Base-by-base conservation (phyloP, 2,329 filamentous ascomycete species). In the Aureobasidium sp. region DNA sequence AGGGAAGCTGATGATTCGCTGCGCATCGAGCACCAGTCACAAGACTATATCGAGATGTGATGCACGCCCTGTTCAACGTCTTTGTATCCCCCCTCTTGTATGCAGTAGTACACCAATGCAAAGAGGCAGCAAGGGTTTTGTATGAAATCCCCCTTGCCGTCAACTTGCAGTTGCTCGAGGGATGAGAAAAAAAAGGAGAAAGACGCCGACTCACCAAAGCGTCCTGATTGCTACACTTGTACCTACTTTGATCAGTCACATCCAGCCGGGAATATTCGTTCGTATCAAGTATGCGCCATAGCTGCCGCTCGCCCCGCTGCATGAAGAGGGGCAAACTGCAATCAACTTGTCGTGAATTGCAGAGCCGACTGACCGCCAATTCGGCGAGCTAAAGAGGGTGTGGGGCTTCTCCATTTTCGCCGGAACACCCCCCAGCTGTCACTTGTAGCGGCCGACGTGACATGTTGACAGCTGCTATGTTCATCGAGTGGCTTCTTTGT, bases 341-440 rank as follows among this genome's bases (percentile, higher is more conserved):
- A 55, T 43, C 38, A 55, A 42, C 38, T 55, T 29, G 40, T 55
- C 19, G 51, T 43, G 33, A 21, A 25, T 42, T 17, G 27, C 23
- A 31, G 51, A 53, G 35, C 49, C 49, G 49, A 53, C 49, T 43
- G 50, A 55, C 51, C 51, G 51, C 51, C 40, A 55, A 25, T 55
- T 55, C 33, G 33, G 33, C 51, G 11, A 27, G 17, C n/a, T 15
- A 6, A 11, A 29, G 35, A 38, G 49, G 33, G 49, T 53, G 49
- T 53, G 49, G 51, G 51, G 51, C 37, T 31, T 31, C 38, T 33
- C 35, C 50, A 7, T 25, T 10, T 25, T 35, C 37, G 50, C 25
- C 33, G 25, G 11, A 53, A 27, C n/a, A 21, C 27, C 37, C 17
- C 38, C 51, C 51, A 27, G 25, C 23, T 37, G 37, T 42, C 38